Percentiles rank a stretch among this genome's conserved stretches.
phyloP scores from a whole-genome alignment of 1,284 basidiomycete genomes.

The Cystobasidiaceae sp. region DNA sequence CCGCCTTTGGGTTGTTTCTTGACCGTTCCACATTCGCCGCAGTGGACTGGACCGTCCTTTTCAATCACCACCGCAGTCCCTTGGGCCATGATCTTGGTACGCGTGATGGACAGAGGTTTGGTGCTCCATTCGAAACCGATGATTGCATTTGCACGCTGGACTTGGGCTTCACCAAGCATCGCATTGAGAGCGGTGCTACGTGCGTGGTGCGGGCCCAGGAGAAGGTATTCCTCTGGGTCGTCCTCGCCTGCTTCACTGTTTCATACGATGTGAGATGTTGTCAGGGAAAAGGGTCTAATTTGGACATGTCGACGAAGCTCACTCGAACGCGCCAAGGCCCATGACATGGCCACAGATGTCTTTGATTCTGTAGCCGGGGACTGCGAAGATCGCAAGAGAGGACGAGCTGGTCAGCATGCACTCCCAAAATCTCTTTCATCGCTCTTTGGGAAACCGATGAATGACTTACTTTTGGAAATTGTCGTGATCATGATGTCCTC shows the following conservation, averaged over 20 bases:
- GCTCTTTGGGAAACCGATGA: too few species aligned
- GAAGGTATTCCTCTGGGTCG: not conserved
- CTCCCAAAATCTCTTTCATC: too few species aligned
- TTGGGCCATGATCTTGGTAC: conserved; percentile 13
- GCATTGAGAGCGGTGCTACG: conserved; percentile 6
- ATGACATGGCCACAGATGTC: conserved; percentile 13
- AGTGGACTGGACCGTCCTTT: not conserved
- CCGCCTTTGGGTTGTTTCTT: conserved; percentile 20
- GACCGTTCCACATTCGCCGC: conserved; percentile 14
- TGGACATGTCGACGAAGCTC: not conserved
- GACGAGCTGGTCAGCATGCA: too few species aligned
- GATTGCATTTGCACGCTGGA: conserved; percentile 8
- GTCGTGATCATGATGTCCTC: conserved; percentile 13
- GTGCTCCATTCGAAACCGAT: conserved; percentile 13
- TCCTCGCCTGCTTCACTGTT: not conserved
- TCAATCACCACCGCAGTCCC: conserved; percentile 17
- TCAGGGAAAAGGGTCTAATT: not conserved
- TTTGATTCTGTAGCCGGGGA: conserved; percentile 18
- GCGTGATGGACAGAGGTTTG: not conserved
- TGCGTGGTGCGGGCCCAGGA: not conserved
- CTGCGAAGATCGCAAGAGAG: too few species aligned
- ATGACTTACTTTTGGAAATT: not conserved
- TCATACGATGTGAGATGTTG: not conserved
- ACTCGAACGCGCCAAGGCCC: conserved; percentile 3
- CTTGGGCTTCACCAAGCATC: conserved; percentile 8